phyloP scores from a whole-genome alignment of 1,139 yeast genomes.

The Groenewaldozyma auringiensis region DNA sequence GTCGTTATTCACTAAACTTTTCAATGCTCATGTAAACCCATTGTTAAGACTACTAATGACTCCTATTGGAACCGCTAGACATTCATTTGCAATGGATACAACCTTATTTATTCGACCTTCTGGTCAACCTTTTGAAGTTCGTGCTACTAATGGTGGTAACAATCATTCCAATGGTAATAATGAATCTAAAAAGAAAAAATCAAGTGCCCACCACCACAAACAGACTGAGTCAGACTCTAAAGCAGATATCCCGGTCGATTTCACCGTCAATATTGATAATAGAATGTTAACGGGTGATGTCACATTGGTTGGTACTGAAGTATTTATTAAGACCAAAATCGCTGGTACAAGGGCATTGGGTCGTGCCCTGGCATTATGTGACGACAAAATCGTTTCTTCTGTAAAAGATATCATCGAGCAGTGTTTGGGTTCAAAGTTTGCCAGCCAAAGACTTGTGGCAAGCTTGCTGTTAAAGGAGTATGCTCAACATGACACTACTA shows the following conservation, averaged over 20 bases:
- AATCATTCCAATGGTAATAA: constrained; percentile 20
- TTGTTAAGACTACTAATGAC: constrained; percentile 72
- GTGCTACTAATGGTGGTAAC: constrained; percentile 8
- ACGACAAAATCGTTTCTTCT: constrained; percentile 28
- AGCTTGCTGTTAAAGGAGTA: constrained; percentile 70
- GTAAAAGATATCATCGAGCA: constrained; percentile 26
- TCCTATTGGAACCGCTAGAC: constrained; percentile 90
- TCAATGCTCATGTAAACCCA: constrained; percentile 46
- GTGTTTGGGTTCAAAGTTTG: constrained; percentile 52
- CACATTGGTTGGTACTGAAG: constrained; percentile 70
- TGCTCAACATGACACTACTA: constrained; percentile 37
- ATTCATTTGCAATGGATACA: constrained; percentile 77
- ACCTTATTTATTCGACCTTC: constrained; percentile 72
- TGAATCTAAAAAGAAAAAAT: constrained; percentile 12
- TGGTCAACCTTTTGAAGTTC: constrained; percentile 42
- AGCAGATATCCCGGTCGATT: constrained; percentile 13
- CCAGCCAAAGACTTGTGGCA: constrained; percentile 72
- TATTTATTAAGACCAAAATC: constrained; percentile 66
- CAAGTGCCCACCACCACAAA: constrained; percentile 13
- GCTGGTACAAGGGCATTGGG: constrained; percentile 77
- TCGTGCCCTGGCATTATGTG: constrained; percentile 49
- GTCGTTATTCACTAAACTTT: constrained; percentile 17
- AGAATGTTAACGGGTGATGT: constrained; percentile 92
- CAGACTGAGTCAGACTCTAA: constrained; percentile 1
- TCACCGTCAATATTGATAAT: constrained; percentile 71